Base-by-base conservation (phyloP, 495 filamentous ascomycete genomes). In the Tuber melanosporum region DNA sequence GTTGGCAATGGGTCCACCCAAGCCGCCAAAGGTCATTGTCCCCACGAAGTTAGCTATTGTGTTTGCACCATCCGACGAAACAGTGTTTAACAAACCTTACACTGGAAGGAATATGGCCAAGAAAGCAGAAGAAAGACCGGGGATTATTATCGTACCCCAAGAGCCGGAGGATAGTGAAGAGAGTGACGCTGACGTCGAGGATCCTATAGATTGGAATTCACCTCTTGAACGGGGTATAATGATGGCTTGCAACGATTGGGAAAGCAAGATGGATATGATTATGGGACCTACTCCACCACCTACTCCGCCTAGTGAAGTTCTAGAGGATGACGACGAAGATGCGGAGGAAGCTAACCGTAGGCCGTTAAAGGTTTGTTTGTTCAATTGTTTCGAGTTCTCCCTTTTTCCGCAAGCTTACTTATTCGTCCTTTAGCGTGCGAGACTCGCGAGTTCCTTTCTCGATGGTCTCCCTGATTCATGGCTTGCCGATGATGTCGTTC, bases 31-130 rank as follows among this genome's bases (percentile, higher is more conserved):
- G 82, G 88, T 91, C 1, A 86, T 97, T 26, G 86, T 93, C 20
- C 93, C 94, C 0, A 94, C 91, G 19, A 99, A 98, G 84, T 87
- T 97, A 71, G 92, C 90, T 75, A 85, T 98, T 9, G 95, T 98
- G 75, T 85, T 98, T 17, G 90, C 90, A 6, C 87, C 87, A 71
- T 95, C 98, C 81, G 91, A 95, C 79, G 91, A 94, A 78, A 91
- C 92, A 76, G 85, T 87, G 15, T 99, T 99, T 83, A 90, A 88
- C 57, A 88, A 94, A 2, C 87, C 88, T 6, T 89, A 88, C 2
- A 86, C 89, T 36, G 26, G 22, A 42, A 76, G 43, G 73, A 84
- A 86, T 0, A 84, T 78, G 26, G 52, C 78, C 1, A 77, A 84
- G 2, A 84, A 84, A 26, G 83, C 85, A 74, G 91, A 92, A 82